Base-by-base conservation (phyloP, 2,329 filamentous ascomycete genomes). In the Aspergillus novoparasiticus region DNA sequence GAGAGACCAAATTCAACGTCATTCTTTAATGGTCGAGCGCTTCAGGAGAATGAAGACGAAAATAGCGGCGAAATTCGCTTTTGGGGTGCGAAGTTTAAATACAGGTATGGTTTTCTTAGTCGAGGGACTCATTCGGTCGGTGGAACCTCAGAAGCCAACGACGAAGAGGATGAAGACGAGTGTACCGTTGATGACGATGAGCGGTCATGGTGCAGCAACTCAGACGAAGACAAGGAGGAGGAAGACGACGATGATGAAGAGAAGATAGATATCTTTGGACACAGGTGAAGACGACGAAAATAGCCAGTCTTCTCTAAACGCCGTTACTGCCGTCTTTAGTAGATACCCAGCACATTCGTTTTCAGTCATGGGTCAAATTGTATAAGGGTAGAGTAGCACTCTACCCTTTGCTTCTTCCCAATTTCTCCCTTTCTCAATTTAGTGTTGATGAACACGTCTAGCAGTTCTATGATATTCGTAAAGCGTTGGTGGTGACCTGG, bases 21-120 rank as follows among this genome's bases (percentile, higher is more conserved):
- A 36, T 72, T 73, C 56, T 75, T 72, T 62, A 69, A 72, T 14
- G 63, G 61, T 54, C 60, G 64, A 55, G 39, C 68, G 48, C 64
- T 66, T 54, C 66, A 63, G 58, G 66, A 67, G 21, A 51, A 66
- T 55, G 65, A 72, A n/a, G 77, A 79, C 10, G 84, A 86, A 19
- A 84, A 84, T 0, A 83, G 85, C 21, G 86, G 87, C 60, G 84
- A 89, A 62, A 71, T 89, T 34, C 83, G 84, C 34, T 83, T 89
- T 57, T 89, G 87, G 85, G 83, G 83, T 53, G 78, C 81, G 14
- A 82, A 80, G 72, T 78, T 83, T 26, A 73, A 74, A 51, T 75
- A 76, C 58, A 73, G 71, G 59, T 78, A 78, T 68, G 69, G 75
- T 8, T 73, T 79, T 36, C 73, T 79, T 56, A 67, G 73, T 8